A percentile compares a stretch with the other conserved stretches of the same genome.
Conservation (phyloP, 2,329 filamentous ascomycete genomes). For the Sclerotinia sclerotiorum region DNA sequence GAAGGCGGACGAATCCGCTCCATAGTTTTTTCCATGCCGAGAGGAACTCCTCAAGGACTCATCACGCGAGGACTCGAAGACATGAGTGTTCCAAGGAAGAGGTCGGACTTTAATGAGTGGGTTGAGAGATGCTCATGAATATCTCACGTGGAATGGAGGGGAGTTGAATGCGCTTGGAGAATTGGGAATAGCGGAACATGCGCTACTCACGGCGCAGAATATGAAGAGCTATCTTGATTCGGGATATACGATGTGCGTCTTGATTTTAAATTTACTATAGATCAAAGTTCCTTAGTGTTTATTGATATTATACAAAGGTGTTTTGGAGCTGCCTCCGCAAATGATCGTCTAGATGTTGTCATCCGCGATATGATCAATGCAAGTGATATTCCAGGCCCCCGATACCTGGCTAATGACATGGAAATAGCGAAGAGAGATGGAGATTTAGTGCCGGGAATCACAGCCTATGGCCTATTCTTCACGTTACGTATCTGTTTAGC, state of each 20-base stretch:
- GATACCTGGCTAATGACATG: conserved; percentile 50
- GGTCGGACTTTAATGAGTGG: conserved; percentile 50
- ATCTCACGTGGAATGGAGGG: conserved; percentile 50
- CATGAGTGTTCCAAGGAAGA: conserved; percentile 19
- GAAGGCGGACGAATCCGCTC: background rate
- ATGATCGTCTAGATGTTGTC: conserved; percentile 44
- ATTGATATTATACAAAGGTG: conserved; percentile 24
- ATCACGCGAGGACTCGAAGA: background rate
- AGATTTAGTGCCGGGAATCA: conserved; percentile 45
- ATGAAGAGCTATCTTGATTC: conserved; percentile 50
- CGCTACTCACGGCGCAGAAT: conserved; percentile 24
- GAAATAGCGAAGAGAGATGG: conserved; percentile 50
- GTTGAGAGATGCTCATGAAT: conserved; percentile 50
- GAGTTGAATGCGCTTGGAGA: conserved; percentile 46
- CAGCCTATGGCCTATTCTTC: conserved; percentile 26
- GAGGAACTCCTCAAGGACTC: background rate
- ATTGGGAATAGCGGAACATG: conserved; percentile 50
- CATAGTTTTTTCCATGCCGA: background rate
- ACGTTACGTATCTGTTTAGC: too few relatives aligned
- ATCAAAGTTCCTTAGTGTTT: too few relatives aligned
- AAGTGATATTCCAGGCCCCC: conserved; percentile 49
- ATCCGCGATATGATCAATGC: conserved; percentile 51
- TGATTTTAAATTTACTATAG: background rate
- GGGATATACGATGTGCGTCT: conserved; percentile 48
- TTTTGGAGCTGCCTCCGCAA: conserved; percentile 33